Conservation (phyloP, 345 rosid genomes). For the Dipteronia sinensis region DNA sequence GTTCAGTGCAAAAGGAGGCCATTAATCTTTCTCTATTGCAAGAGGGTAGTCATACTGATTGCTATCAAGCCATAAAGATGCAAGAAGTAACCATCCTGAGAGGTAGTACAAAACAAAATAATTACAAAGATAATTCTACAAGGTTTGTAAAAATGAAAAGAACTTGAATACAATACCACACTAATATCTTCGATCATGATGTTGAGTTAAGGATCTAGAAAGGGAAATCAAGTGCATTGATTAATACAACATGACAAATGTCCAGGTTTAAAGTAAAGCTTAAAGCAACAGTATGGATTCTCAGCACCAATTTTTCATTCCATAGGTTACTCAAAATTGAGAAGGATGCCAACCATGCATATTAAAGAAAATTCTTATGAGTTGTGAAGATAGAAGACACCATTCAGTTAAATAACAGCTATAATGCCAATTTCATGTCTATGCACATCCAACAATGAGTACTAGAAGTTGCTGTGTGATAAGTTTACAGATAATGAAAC, state of each 20-base stretch:
- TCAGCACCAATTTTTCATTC: background rate
- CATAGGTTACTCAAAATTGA: background rate
- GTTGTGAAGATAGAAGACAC: background rate
- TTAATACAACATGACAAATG: background rate
- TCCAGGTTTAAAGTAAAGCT: background rate
- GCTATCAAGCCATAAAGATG: background rate
- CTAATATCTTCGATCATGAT: background rate
- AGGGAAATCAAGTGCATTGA: background rate
- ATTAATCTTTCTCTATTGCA: conserved; percentile 12
- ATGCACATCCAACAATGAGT: background rate
- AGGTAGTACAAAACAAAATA: background rate
- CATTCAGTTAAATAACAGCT: background rate
- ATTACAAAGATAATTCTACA: background rate
- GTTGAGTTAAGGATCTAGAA: too few species aligned
- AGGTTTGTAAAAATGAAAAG: background rate
- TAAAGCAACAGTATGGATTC: too few species aligned
- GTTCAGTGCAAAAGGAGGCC: background rate
- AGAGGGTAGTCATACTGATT: background rate
- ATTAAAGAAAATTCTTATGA: background rate
- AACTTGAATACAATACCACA: background rate
- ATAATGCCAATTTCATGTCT: background rate
- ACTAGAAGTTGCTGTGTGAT: background rate
- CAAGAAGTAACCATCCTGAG: conserved; percentile 1
- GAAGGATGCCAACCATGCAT: background rate
- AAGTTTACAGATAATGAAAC: background rate